A percentile compares a stretch with the other conserved stretches of the same genome.
Evolutionary conservation across 768 basidiomycete genomes (phyloP).

Genomic region (Hortiboletus campestris): DNA sequence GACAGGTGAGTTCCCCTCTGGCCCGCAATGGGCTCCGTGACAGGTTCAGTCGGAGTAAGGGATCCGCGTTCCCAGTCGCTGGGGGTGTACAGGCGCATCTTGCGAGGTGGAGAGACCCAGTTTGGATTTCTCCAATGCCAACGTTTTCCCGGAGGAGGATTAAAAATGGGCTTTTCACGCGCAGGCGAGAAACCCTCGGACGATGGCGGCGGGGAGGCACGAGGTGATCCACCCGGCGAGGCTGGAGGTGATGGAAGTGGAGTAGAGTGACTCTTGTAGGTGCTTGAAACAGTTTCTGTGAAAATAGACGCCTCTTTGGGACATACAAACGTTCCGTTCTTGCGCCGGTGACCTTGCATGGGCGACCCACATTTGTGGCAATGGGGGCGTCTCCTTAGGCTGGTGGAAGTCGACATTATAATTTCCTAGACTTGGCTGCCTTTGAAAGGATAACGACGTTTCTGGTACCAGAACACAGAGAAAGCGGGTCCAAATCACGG

Average conservation of each 20-base stretch:
- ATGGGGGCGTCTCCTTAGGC: constrained; percentile 33
- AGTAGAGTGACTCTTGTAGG: constrained; percentile 20
- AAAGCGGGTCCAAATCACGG: neutral
- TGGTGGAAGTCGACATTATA: constrained; percentile 29
- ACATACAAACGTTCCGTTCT: constrained; percentile 31
- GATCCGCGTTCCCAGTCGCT: constrained; percentile 23
- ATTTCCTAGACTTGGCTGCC: constrained; percentile 1
- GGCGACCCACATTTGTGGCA: constrained; percentile 33
- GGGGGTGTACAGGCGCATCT: constrained; percentile 24
- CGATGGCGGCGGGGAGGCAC: constrained; percentile 10
- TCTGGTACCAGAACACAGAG: neutral
- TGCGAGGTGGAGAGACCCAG: constrained; percentile 33
- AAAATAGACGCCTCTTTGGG: constrained; percentile 18
- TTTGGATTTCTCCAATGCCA: constrained; percentile 38
- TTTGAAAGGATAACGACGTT: neutral
- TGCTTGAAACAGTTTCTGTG: constrained; percentile 12
- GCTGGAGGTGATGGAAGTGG: constrained; percentile 28
- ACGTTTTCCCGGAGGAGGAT: constrained; percentile 28
- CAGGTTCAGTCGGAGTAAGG: constrained; percentile 31
- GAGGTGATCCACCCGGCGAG: constrained; percentile 27
- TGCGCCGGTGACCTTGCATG: constrained; percentile 35
- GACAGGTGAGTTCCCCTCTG: neutral
- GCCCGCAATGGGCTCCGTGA: constrained; percentile 18
- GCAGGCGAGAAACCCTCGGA: constrained; percentile 15
- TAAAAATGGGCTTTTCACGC: constrained; percentile 20